These are phyloP conservation scores for Exobasidium rhododendri DNA, from an alignment of 1,284 basidiomycete genomes.

Conservation along the genomic window DNA sequence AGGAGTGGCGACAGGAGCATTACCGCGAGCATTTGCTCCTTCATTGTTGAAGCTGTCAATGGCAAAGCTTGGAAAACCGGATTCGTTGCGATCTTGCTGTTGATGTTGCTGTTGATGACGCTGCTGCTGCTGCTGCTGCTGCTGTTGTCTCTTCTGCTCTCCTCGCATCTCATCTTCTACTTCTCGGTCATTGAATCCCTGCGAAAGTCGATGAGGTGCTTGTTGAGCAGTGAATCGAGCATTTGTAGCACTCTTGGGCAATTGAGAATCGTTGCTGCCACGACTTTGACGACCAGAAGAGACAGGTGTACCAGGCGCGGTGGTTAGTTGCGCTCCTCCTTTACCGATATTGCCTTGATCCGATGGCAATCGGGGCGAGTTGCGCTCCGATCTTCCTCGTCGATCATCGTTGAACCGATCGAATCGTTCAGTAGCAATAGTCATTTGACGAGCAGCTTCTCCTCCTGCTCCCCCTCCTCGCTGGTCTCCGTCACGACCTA, in stretches of 20 bases:
- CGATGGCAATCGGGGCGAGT: conserved; percentile 15
- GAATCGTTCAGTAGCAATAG: conserved; percentile 4
- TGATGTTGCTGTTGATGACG: neutral
- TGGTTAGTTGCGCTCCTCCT: neutral
- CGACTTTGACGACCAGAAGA: neutral
- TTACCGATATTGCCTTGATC: neutral
- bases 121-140: neutral
- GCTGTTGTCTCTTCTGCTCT: neutral
- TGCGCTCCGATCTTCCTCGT: conserved; percentile 20
- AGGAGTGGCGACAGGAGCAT: neutral
- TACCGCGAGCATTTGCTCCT: neutral
- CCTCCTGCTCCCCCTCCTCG: neutral
- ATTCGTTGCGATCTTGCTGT: neutral
- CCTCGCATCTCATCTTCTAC: neutral
- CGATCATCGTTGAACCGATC: conserved; percentile 12
- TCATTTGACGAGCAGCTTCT: neutral
- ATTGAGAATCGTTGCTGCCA: conserved; percentile 6
- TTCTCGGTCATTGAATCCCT: conserved; percentile 2
- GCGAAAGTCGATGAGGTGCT: neutral
- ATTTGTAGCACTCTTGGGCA: conserved; percentile 5
- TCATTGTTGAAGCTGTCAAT: conserved; percentile 25
- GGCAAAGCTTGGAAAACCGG: conserved; percentile 31
- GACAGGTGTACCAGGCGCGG: conserved; percentile 12
- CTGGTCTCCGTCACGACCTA: conserved; percentile 57
- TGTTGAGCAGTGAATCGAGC: neutral